Base-by-base conservation (phyloP, 495 filamentous ascomycete genomes). In the Talaromyces trachyspermus region DNA sequence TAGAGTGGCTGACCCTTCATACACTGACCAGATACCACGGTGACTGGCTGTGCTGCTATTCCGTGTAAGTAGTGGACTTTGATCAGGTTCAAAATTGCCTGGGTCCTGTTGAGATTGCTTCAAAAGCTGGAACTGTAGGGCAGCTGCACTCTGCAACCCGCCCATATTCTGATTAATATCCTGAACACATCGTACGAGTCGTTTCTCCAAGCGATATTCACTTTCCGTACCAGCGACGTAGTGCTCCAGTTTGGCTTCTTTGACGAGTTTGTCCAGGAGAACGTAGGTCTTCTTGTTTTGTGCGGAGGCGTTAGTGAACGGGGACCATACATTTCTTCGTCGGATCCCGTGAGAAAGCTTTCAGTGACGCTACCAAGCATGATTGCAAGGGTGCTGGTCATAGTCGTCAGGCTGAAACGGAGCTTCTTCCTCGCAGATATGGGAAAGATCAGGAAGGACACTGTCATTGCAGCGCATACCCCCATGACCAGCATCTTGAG, bases 401-500 rank as follows among this genome's bases (percentile, higher is more conserved):
- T 78, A 32, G 77, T 84, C 24, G 80, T 80, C 64, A 96, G 79
- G 24, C 85, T 83, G 42, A 85, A 67, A 30, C 87, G 81, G 46
- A 96, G 71, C 43, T 87, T 78, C 27, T 69, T 77, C 8, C 88
- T 77, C 17, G 91, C 91, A 32, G 85, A 92, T 6, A 85, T 78
- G 15, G 91, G 88, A 71, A 87, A 86, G 27, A 96, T 68, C 33
- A 84, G 50, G 27, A 95, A 72, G 32, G 85, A 88, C 5, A 95
- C 83, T n/a, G 77, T 63, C 17, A 85, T 86, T 6, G 89, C 82
- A 40, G 77, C 76, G 7, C 79, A 53, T 12, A 92, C 81, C 5
- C 88, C 90, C 85, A 95, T 88, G 24, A 90, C 55, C 12, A 98
- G 77, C 77, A 96, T 95, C 56, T 89, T 90, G 56, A 95, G 64